Evolutionary conservation across 352 stramenopile genomes (phyloP).

Genomic region (Phytophthora chlamydospora): DNA sequence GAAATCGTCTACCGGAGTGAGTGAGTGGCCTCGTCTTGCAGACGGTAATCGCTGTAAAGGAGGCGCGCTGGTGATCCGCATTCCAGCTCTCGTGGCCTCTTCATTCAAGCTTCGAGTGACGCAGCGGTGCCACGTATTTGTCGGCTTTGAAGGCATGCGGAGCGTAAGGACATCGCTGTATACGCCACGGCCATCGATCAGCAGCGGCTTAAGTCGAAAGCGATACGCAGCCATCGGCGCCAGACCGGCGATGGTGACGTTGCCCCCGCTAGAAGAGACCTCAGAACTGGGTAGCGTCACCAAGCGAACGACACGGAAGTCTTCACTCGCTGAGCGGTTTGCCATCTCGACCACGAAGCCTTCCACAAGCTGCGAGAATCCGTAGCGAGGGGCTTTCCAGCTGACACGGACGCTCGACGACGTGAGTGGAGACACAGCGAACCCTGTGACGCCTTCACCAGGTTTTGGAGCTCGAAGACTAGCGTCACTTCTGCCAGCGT

Average conservation of each 20-base stretch:
- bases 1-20: constrained; percentile 52
- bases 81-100: constrained; percentile 38
- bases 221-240: constrained; percentile 45
- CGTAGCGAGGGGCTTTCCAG: constrained; percentile 49
- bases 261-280: constrained; percentile 12
- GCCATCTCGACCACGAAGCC: constrained; percentile 70
- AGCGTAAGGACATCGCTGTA: constrained; percentile 45
- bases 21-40: constrained; percentile 62
- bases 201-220: constrained; percentile 59
- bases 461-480: constrained; percentile 17
- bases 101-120: constrained; percentile 40
- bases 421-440: constrained; percentile 26
- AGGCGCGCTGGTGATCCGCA: constrained; percentile 33
- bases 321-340: constrained; percentile 55
- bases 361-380: constrained; percentile 47
- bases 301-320: constrained; percentile 57
- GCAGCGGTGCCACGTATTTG: constrained; percentile 57
- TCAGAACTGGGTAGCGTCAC: constrained; percentile 22
- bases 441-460: constrained; percentile 34
- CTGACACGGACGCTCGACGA: constrained; percentile 47
- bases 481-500: constrained; percentile 15
- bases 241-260: constrained; percentile 37
- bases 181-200: constrained; percentile 41
- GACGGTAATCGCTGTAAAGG: constrained; percentile 53
- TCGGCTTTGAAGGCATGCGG: constrained; percentile 38